phyloP scores from a whole-genome alignment of 805 yeast species.

The Zygosaccharomyces siamensis region DNA sequence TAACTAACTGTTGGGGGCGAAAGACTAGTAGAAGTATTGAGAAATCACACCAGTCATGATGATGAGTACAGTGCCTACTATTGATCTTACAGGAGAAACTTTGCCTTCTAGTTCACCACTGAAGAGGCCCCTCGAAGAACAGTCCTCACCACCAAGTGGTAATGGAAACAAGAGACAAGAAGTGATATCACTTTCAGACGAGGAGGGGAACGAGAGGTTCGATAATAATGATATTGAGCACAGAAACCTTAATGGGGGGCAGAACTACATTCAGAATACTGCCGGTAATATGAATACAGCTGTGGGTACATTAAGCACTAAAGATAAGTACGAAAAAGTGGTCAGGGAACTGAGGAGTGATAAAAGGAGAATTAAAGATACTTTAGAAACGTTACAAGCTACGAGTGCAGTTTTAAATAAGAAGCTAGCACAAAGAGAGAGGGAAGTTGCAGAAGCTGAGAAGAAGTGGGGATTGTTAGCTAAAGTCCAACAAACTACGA shows the following conservation, averaged over 20 bases:
- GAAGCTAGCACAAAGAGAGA: conserved; percentile 25
- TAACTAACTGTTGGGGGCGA: too few species aligned
- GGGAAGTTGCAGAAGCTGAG: conserved; percentile 17
- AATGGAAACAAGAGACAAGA: not conserved
- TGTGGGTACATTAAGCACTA: not conserved
- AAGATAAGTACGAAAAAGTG: not conserved
- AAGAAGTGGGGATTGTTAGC: conserved; percentile 9
- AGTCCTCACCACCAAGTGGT: conserved; percentile 2
- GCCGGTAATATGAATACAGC: conserved; percentile 36
- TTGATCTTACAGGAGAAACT: conserved; percentile 20
- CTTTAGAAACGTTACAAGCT: conserved; percentile 16
- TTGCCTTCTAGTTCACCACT: conserved; percentile 3
- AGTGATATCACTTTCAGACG: conserved; percentile 4
- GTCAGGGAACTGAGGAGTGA: conserved; percentile 1
- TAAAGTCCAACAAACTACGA: conserved; percentile 5
- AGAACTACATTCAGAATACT: not conserved
- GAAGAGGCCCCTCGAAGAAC: conserved; percentile 2
- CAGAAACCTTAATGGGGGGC: not conserved
- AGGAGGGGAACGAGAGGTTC: not conserved
- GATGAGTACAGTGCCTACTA: conserved; percentile 14
- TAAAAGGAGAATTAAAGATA: conserved; percentile 8
- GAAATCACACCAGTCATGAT: not conserved
- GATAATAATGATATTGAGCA: not conserved
- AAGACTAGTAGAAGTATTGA: not conserved
- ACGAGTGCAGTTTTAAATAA: conserved; percentile 20